phyloP scores from a whole-genome alignment of 148 eudicot species.

The Chenopodium album region DNA sequence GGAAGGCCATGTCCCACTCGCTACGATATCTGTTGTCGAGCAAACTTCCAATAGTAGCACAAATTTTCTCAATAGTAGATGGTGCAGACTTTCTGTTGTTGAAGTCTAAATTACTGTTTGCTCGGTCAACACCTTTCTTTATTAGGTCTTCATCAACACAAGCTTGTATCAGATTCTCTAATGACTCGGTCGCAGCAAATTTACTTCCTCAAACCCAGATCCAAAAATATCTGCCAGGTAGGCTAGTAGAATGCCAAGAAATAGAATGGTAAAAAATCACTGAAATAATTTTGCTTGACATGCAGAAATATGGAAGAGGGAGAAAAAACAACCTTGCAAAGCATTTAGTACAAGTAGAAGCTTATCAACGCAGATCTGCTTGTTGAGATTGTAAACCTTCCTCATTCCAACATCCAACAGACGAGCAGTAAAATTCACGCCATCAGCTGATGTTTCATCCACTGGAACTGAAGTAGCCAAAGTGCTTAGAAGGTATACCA shows the following conservation, averaged over 20 bases:
- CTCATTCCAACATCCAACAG: conserved; percentile 77
- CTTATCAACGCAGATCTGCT: conserved; percentile 62
- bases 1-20: conserved; percentile 85
- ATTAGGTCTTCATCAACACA: conserved; percentile 83
- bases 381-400: conserved; percentile 56
- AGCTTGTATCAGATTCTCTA: conserved; percentile 58
- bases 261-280: conserved; percentile 10
- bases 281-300: neutral
- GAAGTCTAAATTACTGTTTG: conserved; percentile 25
- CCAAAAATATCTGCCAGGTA: conserved; percentile 65
- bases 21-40: conserved; percentile 65
- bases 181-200: conserved; percentile 68
- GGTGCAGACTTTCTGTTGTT: conserved; percentile 49
- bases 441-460: conserved; percentile 76
- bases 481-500: conserved; percentile 67
- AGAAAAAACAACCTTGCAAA: conserved; percentile 53
- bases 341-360: conserved; percentile 75
- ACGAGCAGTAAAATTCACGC: conserved; percentile 77
- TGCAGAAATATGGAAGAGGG: neutral
- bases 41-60: conserved; percentile 72
- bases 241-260: conserved; percentile 17
- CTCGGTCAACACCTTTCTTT: conserved; percentile 61
- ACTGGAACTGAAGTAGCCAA: conserved; percentile 53
- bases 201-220: conserved; percentile 76
- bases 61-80: conserved; percentile 68